Conservation (phyloP, 2,329 filamentous ascomycete species). For the Emericellopsis cladophorae region DNA sequence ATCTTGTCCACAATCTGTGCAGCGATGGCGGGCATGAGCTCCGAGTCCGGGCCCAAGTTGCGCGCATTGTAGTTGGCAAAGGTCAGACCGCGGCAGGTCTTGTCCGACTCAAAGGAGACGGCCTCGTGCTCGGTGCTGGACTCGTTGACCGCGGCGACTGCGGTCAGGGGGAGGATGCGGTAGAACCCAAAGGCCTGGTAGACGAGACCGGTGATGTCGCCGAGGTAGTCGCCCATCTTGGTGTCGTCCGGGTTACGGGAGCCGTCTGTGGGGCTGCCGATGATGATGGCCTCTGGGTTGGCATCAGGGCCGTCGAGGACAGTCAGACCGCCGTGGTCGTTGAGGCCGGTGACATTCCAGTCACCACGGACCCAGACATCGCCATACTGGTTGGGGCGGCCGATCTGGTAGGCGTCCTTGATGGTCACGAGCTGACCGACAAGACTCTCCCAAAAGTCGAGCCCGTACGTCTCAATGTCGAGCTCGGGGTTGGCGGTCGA, state of each 20-base stretch:
- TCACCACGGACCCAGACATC: conserved; percentile 58
- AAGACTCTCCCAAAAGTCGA: conserved; percentile 65
- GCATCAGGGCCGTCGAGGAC: conserved; percentile 44
- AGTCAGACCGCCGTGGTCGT: conserved; percentile 51
- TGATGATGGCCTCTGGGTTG: conserved; percentile 57
- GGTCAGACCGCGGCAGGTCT: conserved; percentile 48
- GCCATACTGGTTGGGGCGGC: conserved; percentile 49
- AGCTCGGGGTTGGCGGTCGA: conserved; percentile 48
- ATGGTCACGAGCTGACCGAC: conserved; percentile 56
- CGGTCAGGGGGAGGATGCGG: conserved; percentile 50
- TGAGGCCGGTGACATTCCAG: conserved; percentile 50
- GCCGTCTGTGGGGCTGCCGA: conserved; percentile 54
- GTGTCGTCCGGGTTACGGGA: conserved; percentile 43
- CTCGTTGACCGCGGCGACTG: conserved; percentile 32
- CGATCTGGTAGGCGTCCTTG: conserved; percentile 39
- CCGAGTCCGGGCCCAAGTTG: conserved; percentile 46
- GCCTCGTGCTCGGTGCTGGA: conserved; percentile 32
- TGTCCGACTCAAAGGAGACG: conserved; percentile 38
- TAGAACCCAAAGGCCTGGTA: conserved; percentile 57
- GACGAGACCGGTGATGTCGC: conserved; percentile 57
- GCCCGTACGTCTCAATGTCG: conserved; percentile 46
- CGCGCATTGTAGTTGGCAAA: conserved; percentile 59
- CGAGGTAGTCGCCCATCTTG: conserved; percentile 52
- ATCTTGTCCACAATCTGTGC: conserved; percentile 53
- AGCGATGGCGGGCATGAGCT: conserved; percentile 45